These are phyloP conservation scores for Fusarium mundagurra DNA, from an alignment of 2,329 filamentous ascomycete genomes.

Conservation along the genomic window DNA sequence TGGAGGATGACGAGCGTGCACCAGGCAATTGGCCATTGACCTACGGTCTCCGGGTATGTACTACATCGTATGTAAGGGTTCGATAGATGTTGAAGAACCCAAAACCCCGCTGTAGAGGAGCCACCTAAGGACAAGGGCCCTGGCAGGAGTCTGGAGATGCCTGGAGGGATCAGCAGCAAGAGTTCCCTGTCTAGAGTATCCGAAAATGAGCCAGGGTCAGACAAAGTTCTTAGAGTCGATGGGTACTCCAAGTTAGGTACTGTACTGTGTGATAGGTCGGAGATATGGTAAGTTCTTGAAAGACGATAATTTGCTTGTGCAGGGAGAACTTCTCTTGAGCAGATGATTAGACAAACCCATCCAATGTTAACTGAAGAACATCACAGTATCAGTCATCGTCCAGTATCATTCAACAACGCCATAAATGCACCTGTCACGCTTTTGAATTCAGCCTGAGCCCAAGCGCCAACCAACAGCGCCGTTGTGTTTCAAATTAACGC, in stretches of 20 bases:
- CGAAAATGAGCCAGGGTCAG: slow-evolving; percentile 8
- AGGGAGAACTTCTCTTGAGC: background rate
- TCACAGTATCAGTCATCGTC: background rate
- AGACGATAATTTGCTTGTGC: background rate
- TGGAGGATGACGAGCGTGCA: slow-evolving; percentile 28
- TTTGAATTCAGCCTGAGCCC: slow-evolving; percentile 8
- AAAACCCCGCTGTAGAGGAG: slow-evolving; percentile 10
- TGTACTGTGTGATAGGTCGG: background rate
- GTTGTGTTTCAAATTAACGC: slow-evolving; percentile 31
- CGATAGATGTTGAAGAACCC: slow-evolving; percentile 20
- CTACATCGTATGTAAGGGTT: background rate
- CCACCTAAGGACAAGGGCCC: slow-evolving; percentile 15
- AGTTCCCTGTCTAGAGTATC: slow-evolving; percentile 14
- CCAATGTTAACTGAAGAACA: background rate
- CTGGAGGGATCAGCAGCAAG: slow-evolving; percentile 29
- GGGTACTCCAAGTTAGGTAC: background rate
- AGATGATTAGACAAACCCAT: background rate
- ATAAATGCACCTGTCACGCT: slow-evolving; percentile 6
- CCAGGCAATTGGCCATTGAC: slow-evolving; percentile 21
- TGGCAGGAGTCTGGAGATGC: slow-evolving; percentile 4
- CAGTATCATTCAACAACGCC: background rate
- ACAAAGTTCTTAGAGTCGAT: background rate
- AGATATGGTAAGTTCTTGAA: background rate
- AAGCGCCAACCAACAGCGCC: slow-evolving; percentile 24
- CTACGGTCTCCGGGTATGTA: background rate